Evolutionary conservation across 106 monocot genomes (phyloP), one percentile per base, ranked within the genome.

Genomic region (Allium sativum): DNA sequence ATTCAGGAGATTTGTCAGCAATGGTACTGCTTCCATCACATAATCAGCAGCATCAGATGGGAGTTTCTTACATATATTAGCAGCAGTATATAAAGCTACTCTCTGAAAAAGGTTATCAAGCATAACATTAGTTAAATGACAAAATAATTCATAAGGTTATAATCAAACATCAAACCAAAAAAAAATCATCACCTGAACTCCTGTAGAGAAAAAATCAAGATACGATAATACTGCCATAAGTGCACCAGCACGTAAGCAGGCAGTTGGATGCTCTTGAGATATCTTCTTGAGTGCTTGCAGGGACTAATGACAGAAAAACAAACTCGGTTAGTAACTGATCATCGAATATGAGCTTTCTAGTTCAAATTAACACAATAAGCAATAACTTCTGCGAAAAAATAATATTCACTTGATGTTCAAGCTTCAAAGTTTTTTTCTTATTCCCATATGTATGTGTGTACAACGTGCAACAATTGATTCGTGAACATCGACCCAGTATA

Each of bases 151-250:
- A 18, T 42, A 0, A 56, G 54, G 15, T 4, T 50, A 59, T 6
- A 6, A 8, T 42, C 47, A 40, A 15, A 48, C 15, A 57, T 7
- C 17, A 2, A 50, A 15, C 42, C 10, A 42, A 7, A 59, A 14
- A 59, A 20, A 77, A 21, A 21, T 50, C 14, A 9, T 14, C 78
- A 98, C 96, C 91, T 98, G 96, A 52, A 98, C 96, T 18, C 96
- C 96, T n/a, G 88, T 98, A 10, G 96, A 92, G 68, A 98, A 98
- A 61, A n/a, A n/a, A 98, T 98, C 96, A 45, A 98, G 91, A 80
- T 98, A 98, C 56, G 96, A 98, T 12, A 98, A 71, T 56, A 98
- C 96, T 10, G 96, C 96, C 96, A 98, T 98, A 41, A 96, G 90
- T 54, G 95, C 95, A 54, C 95, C 95, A 64, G 95, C 95, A 53